Percentiles rank a stretch among this genome's conserved stretches.
Conservation (phyloP, 2,329 filamentous ascomycete species). For the Lasiodiplodia gonubiensis region DNA sequence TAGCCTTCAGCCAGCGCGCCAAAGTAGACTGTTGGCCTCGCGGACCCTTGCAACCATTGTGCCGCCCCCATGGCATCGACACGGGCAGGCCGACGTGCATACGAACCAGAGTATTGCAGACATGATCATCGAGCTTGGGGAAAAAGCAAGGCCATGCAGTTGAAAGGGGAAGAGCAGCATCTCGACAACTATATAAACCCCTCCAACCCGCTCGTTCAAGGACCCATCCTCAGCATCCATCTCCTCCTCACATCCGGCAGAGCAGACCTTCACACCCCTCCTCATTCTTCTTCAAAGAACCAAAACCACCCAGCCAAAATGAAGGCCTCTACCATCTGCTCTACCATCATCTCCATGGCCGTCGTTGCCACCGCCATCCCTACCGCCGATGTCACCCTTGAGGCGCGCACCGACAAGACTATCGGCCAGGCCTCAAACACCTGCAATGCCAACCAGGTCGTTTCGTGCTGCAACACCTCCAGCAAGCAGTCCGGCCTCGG, state of each 20-base stretch:
- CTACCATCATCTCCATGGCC: constrained; percentile 30
- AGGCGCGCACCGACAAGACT: constrained; percentile 26
- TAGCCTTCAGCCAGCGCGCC: background rate
- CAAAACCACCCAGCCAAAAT: constrained; percentile 30
- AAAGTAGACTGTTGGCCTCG: background rate
- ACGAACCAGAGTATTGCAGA: background rate
- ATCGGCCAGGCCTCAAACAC: constrained; percentile 20
- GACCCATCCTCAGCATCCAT: constrained; percentile 29
- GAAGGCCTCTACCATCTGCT: constrained; percentile 30
- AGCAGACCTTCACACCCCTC: constrained; percentile 8
- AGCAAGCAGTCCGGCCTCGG: constrained; percentile 28
- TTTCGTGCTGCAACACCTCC: constrained; percentile 33
- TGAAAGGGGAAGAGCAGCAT: background rate
- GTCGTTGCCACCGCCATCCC: constrained; percentile 29
- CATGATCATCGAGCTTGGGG: background rate
- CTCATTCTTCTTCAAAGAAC: constrained; percentile 5
- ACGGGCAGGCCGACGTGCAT: background rate
- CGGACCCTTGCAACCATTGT: background rate
- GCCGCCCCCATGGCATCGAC: background rate
- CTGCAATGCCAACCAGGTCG: constrained; percentile 30
- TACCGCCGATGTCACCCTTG: background rate
- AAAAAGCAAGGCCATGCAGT: background rate
- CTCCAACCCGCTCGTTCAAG: background rate
- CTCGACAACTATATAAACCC: constrained; percentile 27
- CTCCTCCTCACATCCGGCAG: background rate